A percentile compares a stretch with the other conserved stretches of the same genome.
Evolutionary conservation across 495 filamentous ascomycete species (phyloP).

Genomic region (Lepraria neglecta): DNA sequence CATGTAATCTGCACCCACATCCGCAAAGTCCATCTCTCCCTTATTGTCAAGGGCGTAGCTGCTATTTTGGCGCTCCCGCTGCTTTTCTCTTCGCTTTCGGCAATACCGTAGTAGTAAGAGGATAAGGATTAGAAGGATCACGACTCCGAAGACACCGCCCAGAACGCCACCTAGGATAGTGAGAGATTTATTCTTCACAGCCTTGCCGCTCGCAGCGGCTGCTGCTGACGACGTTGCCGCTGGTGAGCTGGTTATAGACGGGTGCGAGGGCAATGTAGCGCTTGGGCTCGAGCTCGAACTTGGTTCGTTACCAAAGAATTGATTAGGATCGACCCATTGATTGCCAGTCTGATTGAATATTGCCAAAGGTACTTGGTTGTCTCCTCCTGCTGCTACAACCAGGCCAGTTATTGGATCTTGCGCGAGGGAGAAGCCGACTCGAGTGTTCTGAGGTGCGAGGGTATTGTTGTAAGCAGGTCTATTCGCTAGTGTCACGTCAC

Average conservation of each 20-base stretch:
- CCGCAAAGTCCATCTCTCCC: slow-evolving; percentile 57
- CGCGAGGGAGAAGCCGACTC: slow-evolving; percentile 59
- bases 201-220: slow-evolving; percentile 8
- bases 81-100: slow-evolving; percentile 44
- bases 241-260: slow-evolving; percentile 11
- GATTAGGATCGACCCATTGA: slow-evolving; percentile 70
- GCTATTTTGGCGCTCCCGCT: slow-evolving; percentile 46
- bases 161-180: slow-evolving; percentile 73
- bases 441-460: slow-evolving; percentile 55
- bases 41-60: slow-evolving; percentile 49
- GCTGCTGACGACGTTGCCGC: slow-evolving; percentile 16
- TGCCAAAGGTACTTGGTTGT: slow-evolving; percentile 50
- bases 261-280: slow-evolving; percentile 6
- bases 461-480: slow-evolving; percentile 77
- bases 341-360: slow-evolving; percentile 80
- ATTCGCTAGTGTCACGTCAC: slow-evolving; percentile 46
- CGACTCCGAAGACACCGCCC: slow-evolving; percentile 67
- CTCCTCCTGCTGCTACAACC: slow-evolving; percentile 74
- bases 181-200: slow-evolving; percentile 35
- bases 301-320: slow-evolving; percentile 50
- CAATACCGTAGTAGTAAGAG: slow-evolving; percentile 63
- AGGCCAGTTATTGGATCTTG: slow-evolving; percentile 48
- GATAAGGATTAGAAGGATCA: slow-evolving; percentile 58
- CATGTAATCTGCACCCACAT: slow-evolving; percentile 54
- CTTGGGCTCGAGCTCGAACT: neutral